Evolutionary conservation across 306 rosid genomes (phyloP).

Genomic region (Spatholobus suberectus): DNA sequence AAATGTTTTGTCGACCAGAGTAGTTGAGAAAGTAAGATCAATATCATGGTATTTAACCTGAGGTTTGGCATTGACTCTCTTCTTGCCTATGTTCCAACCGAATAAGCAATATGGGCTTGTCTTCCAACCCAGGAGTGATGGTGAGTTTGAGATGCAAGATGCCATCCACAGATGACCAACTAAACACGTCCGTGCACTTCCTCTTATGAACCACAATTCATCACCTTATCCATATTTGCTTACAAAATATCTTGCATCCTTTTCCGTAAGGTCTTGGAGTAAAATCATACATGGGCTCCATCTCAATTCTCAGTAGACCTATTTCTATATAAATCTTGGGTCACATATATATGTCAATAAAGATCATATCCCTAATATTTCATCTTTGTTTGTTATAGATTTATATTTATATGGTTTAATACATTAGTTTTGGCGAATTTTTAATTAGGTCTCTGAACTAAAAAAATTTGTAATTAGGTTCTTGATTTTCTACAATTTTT

Average conservation of each 20-base stretch:
- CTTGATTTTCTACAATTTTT: too few species aligned
- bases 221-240: slow-evolving; percentile 45
- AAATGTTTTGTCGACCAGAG: slow-evolving; percentile 72
- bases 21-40: slow-evolving; percentile 79
- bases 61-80: slow-evolving; percentile 50
- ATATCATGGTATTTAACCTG: slow-evolving; percentile 68
- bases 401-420: too few species aligned
- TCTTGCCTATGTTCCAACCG: slow-evolving; percentile 74
- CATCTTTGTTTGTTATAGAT: background rate
- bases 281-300: background rate
- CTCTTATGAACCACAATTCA: slow-evolving; percentile 32
- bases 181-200: background rate
- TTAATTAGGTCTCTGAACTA: too few species aligned
- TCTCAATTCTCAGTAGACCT: slow-evolving; percentile 1
- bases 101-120: slow-evolving; percentile 60
- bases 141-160: slow-evolving; percentile 53
- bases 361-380: background rate
- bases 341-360: background rate
- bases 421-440: too few species aligned
- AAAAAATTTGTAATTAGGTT: too few species aligned
- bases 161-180: slow-evolving; percentile 57
- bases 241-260: slow-evolving; percentile 37
- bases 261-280: background rate
- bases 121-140: slow-evolving; percentile 48
- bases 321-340: background rate